phyloP scores from a whole-genome alignment of 208 protist species.

The Naegleria lovaniensis region DNA sequence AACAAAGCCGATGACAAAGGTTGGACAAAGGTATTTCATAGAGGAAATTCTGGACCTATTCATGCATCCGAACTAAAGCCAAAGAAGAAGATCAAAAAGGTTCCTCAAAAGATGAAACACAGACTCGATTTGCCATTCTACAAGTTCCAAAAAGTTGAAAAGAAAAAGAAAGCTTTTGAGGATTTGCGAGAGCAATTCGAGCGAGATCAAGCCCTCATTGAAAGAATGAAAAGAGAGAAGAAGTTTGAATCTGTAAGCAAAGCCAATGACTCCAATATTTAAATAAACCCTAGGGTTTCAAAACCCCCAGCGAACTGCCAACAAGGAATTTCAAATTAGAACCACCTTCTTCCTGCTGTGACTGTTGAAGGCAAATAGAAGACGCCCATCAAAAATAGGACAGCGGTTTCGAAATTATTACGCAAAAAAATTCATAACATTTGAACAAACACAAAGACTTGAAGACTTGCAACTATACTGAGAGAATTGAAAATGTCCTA shows the following conservation, averaged over 20 bases:
- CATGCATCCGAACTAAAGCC: not conserved
- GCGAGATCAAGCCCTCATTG: not conserved
- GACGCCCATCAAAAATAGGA: not conserved
- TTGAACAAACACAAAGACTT: no score
- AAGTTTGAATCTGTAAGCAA: not conserved
- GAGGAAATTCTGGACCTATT: not conserved
- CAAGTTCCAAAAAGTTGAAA: conserved; percentile 2
- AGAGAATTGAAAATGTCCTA: not conserved
- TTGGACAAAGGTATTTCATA: not conserved
- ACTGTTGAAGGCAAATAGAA: not conserved
- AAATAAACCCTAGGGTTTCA: no score
- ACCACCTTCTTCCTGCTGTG: not conserved
- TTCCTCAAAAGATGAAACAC: not conserved
- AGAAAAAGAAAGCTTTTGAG: not conserved
- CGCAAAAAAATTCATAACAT: not conserved
- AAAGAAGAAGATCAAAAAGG: not conserved
- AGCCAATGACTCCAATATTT: not conserved
- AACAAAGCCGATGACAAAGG: not conserved
- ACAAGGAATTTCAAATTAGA: not conserved
- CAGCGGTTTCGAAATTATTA: not conserved
- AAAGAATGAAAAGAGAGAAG: not conserved
- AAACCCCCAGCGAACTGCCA: no score
- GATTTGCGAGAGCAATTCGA: not conserved
- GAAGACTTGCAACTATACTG: not conserved
- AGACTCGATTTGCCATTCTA: not conserved